Base-by-base conservation (phyloP, 78 protist genomes). In the Polysphondylium violaceum region DNA sequence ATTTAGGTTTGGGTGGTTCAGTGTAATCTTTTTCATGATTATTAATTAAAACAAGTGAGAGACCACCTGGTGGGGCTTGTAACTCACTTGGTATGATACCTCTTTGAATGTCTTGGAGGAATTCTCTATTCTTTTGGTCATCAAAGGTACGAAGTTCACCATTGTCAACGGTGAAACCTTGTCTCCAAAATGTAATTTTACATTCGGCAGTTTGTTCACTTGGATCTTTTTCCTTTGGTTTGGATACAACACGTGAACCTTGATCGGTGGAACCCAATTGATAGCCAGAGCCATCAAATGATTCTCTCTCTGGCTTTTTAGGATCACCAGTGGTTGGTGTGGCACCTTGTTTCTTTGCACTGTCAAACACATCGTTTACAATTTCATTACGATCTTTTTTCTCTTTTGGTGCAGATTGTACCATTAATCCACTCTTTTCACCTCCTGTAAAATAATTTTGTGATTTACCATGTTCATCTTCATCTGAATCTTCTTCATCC, bases 81-180 rank as follows among this genome's bases (percentile, higher is more conserved):
- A 94, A 58, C 56, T 90, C 96, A 53, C 69, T 71, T 29, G 96
- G 96, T 21, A 92, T 60, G n/a, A 73, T 50, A 33, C 95, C 92
- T 9, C 68, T 50, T 43, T 94, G 65, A 53, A 94, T 73, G 38
- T 69, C 89, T 1, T 51, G 25, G 1, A 94, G 51, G 64, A 94
- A 93, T 53, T 76, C 85, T 14, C 65, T 51, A 79, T 93, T 94
- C 27, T 29, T 72, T 19, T 95, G 95, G 19, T 76, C 85, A 3
- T 85, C 91, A 25, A 35, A 44, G 2, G 36, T 7, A 29, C 95
- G 93, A 9, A 94, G 86, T 60, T 93, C 95, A 23, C 96, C 95
- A 51, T 94, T 95, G 74, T 94, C 94, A 8, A 93, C 75, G 12
- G 90, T 93, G 92, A 94, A 94, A n/a, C 96, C 96, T 53, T 94